Evolutionary conservation across 257 asterid species (phyloP).

Genomic region (Dorcoceras hygrometricum): DNA sequence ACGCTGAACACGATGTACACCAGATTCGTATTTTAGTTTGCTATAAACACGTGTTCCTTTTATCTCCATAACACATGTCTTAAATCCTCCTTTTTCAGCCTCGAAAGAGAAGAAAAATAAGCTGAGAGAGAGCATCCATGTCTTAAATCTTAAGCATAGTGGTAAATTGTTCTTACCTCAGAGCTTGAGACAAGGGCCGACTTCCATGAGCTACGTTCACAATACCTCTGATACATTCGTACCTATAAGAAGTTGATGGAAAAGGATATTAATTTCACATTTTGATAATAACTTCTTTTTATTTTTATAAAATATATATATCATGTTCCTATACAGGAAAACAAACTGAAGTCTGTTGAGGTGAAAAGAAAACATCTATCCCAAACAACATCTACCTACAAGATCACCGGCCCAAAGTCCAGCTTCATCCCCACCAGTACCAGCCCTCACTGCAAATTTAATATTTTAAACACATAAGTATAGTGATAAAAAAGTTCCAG

Average conservation of each 20-base stretch:
- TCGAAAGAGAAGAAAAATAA: background rate
- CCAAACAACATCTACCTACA: slow-evolving; percentile 80
- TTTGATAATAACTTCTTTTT: slow-evolving; percentile 6
- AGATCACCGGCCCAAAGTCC: slow-evolving; percentile 99
- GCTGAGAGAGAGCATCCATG: background rate
- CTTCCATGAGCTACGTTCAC: slow-evolving; percentile 88
- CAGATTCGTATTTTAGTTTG: slow-evolving; percentile 96
- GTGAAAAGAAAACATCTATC: slow-evolving; percentile 15
- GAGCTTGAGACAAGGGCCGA: slow-evolving; percentile 66
- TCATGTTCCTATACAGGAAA: background rate
- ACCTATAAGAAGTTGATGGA: slow-evolving; percentile 44
- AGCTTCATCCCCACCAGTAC: slow-evolving; percentile 99
- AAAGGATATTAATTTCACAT: slow-evolving; percentile 15
- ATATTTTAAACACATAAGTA: slow-evolving; percentile 22
- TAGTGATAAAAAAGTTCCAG: background rate
- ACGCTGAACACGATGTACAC: slow-evolving; percentile 99
- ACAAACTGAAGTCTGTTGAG: background rate
- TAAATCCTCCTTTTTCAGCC: background rate
- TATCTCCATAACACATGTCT: slow-evolving; percentile 48
- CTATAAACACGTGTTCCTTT: slow-evolving; percentile 88
- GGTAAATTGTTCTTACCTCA: slow-evolving; percentile 50
- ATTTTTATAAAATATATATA: too few relatives aligned
- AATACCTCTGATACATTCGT: slow-evolving; percentile 78
- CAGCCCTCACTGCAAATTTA: slow-evolving; percentile 83
- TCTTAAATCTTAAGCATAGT: background rate